These are phyloP conservation scores for Leucaena leucocephala DNA, from an alignment of 306 rosid genomes.

Conservation along the genomic window DNA sequence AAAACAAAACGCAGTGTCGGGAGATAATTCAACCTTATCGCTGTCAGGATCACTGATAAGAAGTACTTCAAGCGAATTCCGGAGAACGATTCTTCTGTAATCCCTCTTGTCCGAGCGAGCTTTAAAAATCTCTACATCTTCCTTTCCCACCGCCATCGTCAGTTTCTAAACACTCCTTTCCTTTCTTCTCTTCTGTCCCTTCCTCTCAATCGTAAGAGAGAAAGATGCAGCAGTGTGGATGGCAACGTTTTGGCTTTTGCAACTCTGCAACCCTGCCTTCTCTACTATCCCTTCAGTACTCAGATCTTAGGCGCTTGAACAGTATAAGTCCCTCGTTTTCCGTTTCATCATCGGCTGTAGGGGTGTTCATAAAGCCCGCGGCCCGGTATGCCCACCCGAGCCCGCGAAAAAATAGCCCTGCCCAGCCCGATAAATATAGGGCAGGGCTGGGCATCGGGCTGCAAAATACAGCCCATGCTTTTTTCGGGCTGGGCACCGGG, in stretches of 20 bases:
- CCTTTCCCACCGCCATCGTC: constrained; percentile 64
- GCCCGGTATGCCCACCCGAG: too few species aligned
- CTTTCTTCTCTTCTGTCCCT: neutral
- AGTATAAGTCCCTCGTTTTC: neutral
- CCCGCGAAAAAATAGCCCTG: too few species aligned
- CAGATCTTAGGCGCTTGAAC: neutral
- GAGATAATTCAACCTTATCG: constrained; percentile 63
- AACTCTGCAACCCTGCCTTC: neutral
- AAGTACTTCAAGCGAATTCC: constrained; percentile 74
- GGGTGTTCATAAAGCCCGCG: too few species aligned
- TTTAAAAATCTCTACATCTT: constrained; percentile 59
- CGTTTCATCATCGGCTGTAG: neutral
- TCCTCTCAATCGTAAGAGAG: neutral
- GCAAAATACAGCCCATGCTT: too few species aligned
- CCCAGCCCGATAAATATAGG: too few species aligned
- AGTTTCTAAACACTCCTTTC: neutral
- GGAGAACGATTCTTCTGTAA: constrained; percentile 77
- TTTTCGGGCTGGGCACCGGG: too few species aligned
- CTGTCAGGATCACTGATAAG: constrained; percentile 86
- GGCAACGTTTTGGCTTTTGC: neutral
- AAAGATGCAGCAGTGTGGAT: neutral
- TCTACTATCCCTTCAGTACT: neutral
- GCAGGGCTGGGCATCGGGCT: too few species aligned
- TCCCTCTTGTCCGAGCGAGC: constrained; percentile 78
- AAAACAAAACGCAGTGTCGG: neutral